Evolutionary conservation across 768 basidiomycete species (phyloP).

Genomic region (Xerocomellus dryophilus): DNA sequence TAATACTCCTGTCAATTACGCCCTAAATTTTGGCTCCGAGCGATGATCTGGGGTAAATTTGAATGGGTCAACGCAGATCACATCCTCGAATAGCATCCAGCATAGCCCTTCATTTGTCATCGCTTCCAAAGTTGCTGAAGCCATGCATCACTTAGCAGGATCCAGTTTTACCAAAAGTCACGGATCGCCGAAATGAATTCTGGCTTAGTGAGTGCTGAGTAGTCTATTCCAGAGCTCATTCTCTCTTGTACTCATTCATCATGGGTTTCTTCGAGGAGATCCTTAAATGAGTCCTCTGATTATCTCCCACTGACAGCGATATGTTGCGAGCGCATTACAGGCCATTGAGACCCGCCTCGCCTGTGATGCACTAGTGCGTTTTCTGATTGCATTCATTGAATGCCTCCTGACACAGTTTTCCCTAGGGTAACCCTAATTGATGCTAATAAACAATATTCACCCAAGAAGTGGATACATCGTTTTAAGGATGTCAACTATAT

Average conservation of each 20-base stretch:
- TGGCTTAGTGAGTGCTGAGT: neutral
- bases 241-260: neutral
- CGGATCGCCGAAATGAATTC: neutral
- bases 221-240: neutral
- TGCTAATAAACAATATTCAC: neutral
- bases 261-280: neutral
- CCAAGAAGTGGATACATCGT: neutral
- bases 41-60: too few relatives aligned
- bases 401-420: neutral
- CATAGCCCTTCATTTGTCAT: neutral
- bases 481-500: neutral
- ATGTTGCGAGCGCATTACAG: neutral
- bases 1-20: neutral
- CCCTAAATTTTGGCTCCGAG: neutral
- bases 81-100: neutral
- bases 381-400: too few relatives aligned
- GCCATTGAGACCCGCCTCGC: neutral
- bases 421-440: neutral
- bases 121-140: neutral
- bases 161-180: neutral
- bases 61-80: neutral
- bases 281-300: neutral
- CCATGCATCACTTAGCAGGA: slow-evolving; percentile 3
- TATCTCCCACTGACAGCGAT: neutral
- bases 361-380: neutral